Conservation (phyloP, 1,284 basidiomycete species). For the Boletus holoroseus region DNA sequence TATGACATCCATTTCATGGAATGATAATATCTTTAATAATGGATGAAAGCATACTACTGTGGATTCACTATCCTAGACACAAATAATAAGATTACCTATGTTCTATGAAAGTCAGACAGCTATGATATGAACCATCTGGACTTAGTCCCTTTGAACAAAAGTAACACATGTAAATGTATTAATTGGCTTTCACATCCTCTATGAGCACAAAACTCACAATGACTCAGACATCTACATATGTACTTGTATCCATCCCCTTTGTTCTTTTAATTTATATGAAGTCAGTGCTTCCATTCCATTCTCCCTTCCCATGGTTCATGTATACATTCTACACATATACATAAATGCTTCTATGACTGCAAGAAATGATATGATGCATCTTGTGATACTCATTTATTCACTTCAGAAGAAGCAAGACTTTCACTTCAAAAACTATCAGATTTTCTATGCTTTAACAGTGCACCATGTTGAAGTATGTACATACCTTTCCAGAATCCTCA, state of each 20-base stretch:
- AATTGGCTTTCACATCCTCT: neutral
- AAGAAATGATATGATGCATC: neutral
- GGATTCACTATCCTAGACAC: neutral
- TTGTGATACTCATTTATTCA: neutral
- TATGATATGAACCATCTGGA: neutral
- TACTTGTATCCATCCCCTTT: neutral
- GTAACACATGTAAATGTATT: neutral
- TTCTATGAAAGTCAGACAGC: neutral
- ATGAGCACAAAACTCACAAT: neutral
- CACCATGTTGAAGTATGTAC: neutral
- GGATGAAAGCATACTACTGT: neutral
- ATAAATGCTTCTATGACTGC: neutral
- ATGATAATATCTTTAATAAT: neutral
- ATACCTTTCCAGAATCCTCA: slow-evolving; percentile 6
- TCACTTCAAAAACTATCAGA: slow-evolving; percentile 8
- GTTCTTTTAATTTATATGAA: too few species aligned
- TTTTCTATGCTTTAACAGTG: neutral
- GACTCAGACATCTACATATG: too few species aligned
- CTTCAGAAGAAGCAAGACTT: neutral
- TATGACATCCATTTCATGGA: neutral
- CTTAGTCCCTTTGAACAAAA: neutral
- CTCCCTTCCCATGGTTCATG: neutral
- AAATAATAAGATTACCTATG: neutral
- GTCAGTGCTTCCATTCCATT: neutral
- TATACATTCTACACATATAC: neutral